Conservation (phyloP, 306 rosid species). For the Prunus campanulata region DNA sequence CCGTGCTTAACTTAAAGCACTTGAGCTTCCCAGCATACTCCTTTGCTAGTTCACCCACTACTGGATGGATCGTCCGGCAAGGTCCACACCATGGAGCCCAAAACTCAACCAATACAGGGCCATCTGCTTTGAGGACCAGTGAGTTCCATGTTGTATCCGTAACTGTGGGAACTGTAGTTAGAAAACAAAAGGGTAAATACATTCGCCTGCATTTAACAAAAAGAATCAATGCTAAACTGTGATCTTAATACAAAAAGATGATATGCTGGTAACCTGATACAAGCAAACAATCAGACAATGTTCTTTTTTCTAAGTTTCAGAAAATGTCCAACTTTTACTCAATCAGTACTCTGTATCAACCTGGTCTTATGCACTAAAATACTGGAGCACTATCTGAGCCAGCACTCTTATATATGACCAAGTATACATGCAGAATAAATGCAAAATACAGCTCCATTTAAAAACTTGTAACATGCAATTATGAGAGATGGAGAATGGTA, state of each 20-base stretch:
- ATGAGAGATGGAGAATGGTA: not conserved
- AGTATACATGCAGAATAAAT: not conserved
- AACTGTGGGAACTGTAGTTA: slow-evolving; percentile 42
- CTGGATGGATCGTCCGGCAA: slow-evolving; percentile 88
- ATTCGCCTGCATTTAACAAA: too few species aligned
- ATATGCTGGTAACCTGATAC: not conserved
- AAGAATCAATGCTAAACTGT: too few species aligned
- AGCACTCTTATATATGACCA: not conserved
- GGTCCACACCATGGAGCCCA: slow-evolving; percentile 99
- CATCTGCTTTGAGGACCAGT: slow-evolving; percentile 52
- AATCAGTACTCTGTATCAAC: not conserved
- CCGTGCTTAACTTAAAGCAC: slow-evolving; percentile 74
- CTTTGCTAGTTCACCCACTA: slow-evolving; percentile 63
- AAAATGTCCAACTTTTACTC: not conserved
- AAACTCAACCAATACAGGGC: slow-evolving; percentile 78
- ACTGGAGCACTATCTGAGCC: not conserved
- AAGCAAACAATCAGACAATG: not conserved
- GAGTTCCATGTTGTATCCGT: slow-evolving; percentile 65
- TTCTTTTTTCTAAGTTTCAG: too few species aligned
- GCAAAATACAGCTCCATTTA: not conserved
- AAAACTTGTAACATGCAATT: not conserved
- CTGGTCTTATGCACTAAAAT: not conserved
- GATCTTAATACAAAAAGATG: too few species aligned
- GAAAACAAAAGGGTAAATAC: not conserved
- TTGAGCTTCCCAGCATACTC: slow-evolving; percentile 67